Evolutionary conservation across 768 basidiomycete genomes (phyloP).

Genomic region (Baorangia bicolor): DNA sequence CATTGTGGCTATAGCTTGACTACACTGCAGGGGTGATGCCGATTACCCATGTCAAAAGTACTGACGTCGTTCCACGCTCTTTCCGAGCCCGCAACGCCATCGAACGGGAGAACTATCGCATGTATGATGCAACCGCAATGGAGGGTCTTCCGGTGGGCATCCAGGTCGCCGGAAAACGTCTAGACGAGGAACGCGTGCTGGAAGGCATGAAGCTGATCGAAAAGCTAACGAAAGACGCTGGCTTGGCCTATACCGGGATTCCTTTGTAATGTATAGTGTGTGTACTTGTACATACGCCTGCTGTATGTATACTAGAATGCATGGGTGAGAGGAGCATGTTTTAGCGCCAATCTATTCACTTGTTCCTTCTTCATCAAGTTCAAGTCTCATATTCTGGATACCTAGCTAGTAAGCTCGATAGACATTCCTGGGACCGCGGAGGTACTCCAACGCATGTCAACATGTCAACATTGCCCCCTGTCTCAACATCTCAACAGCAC

Average conservation of each 20-base stretch:
- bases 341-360: background rate
- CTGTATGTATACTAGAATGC: background rate
- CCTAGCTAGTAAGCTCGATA: background rate
- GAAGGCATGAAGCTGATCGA: conserved; percentile 45
- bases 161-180: conserved; percentile 42
- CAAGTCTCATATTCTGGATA: background rate
- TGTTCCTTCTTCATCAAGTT: background rate
- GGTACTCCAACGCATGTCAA: too few relatives aligned
- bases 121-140: conserved; percentile 43
- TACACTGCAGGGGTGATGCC: conserved; percentile 47
- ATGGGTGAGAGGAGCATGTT: background rate
- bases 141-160: conserved; percentile 46
- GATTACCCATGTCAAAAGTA: conserved; percentile 38
- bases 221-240: conserved; percentile 22
- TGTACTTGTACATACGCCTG: background rate
- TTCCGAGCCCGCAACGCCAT: conserved; percentile 35
- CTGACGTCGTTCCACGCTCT: conserved; percentile 31
- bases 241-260: conserved; percentile 26
- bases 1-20: conserved; percentile 35
- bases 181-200: conserved; percentile 49
- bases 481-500: too few relatives aligned
- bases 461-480: too few relatives aligned
- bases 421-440: too few relatives aligned
- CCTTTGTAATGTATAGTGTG: conserved; percentile 6
- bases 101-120: conserved; percentile 40